A percentile compares a stretch with the other conserved stretches of the same genome.
Evolutionary conservation across 2,329 filamentous ascomycete species (phyloP).

Genomic region (Sporothrix inflata): DNA sequence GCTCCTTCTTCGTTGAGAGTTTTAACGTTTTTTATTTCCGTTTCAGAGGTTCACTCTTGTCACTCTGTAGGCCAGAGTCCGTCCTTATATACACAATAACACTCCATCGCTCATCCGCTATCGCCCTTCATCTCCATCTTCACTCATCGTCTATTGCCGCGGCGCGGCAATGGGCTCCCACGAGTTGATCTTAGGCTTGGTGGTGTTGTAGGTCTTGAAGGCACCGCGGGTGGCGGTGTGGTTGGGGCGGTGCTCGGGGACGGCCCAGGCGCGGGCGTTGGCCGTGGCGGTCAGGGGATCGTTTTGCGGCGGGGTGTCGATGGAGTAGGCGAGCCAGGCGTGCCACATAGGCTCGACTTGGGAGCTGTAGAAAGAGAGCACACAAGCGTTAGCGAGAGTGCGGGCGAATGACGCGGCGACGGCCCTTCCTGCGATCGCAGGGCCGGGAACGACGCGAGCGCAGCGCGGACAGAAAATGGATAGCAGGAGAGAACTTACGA

Average conservation of each 20-base stretch:
- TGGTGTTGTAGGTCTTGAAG: conserved; percentile 93
- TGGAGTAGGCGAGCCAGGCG: conserved; percentile 92
- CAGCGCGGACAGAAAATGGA: neutral
- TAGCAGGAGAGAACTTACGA: conserved; percentile 54
- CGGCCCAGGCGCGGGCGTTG: conserved; percentile 70
- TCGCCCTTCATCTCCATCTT: neutral
- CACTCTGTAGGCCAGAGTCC: neutral
- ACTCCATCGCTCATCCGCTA: neutral
- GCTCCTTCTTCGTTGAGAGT: neutral
- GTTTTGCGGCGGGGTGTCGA: conserved; percentile 80
- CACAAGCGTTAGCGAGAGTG: conserved; percentile 5
- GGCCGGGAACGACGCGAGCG: too few species aligned
- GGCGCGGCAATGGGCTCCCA: conserved; percentile 43
- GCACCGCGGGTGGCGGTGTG: conserved; percentile 75
- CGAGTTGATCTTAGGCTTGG: conserved; percentile 43
- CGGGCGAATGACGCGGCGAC: neutral
- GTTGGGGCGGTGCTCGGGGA: conserved; percentile 70
- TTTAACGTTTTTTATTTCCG: neutral
- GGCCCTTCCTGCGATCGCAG: too few species aligned
- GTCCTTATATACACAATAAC: neutral
- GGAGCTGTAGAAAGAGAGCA: conserved; percentile 53
- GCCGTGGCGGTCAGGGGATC: conserved; percentile 69
- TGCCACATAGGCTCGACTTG: conserved; percentile 98
- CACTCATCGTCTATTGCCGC: conserved; percentile 34
- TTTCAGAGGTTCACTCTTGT: neutral